Percentiles rank a stretch among this genome's conserved stretches.
Evolutionary conservation across 2,329 filamentous ascomycete species (phyloP).

Genomic region (Pseudogymnoascus sp.): DNA sequence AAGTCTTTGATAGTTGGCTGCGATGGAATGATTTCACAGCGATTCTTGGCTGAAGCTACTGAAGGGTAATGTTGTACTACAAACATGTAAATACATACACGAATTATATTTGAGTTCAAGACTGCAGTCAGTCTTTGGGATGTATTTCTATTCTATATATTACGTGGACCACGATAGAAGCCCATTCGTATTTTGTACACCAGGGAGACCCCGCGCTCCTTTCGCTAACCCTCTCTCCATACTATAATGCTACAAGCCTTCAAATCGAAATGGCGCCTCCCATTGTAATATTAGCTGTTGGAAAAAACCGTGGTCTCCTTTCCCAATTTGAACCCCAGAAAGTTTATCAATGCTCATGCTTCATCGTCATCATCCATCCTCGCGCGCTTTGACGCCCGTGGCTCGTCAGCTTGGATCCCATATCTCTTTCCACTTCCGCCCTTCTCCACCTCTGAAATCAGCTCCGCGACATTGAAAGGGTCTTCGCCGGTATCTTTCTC

Average conservation of each 20-base stretch:
- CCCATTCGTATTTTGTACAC: background rate
- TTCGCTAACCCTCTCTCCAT: background rate
- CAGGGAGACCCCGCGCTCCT: background rate
- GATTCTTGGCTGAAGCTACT: background rate
- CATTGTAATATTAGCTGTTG: background rate
- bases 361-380: slow-evolving; percentile 64
- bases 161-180: background rate
- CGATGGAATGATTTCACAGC: slow-evolving; percentile 1
- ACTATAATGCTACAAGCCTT: slow-evolving; percentile 5
- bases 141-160: background rate
- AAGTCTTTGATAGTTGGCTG: background rate
- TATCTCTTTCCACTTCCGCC: slow-evolving; percentile 62
- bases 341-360: slow-evolving; percentile 29
- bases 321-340: background rate
- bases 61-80: slow-evolving; percentile 1
- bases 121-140: background rate
- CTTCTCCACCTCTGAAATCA: slow-evolving; percentile 69
- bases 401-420: slow-evolving; percentile 61
- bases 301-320: background rate
- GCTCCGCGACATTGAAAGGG: slow-evolving; percentile 90
- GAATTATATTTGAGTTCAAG: slow-evolving; percentile 1
- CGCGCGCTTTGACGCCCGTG: slow-evolving; percentile 56
- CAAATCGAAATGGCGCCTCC: background rate
- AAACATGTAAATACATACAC: background rate
- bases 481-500: slow-evolving; percentile 72